Percentiles rank a stretch among this genome's conserved stretches.
Evolutionary conservation across 2,329 filamentous ascomycete genomes (phyloP).

Genomic region (Karstenula rhodostoma): DNA sequence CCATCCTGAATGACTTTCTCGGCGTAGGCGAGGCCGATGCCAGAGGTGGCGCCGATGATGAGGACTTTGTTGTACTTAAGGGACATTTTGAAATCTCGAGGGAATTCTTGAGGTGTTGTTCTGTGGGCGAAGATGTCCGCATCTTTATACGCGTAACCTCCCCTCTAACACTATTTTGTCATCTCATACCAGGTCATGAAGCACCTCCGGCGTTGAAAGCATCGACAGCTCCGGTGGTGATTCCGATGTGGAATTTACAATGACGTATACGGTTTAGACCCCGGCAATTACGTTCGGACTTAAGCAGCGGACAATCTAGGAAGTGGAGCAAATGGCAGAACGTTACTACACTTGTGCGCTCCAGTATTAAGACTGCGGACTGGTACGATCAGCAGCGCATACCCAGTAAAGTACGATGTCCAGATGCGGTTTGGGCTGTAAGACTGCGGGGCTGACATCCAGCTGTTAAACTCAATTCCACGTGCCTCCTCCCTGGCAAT

Average conservation of each 20-base stretch:
- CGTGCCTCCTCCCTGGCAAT: slow-evolving; percentile 7
- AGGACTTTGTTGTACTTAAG: slow-evolving; percentile 62
- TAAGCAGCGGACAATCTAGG: slow-evolving; percentile 2
- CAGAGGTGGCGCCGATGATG: slow-evolving; percentile 62
- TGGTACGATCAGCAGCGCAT: too few species aligned
- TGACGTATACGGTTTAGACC: slow-evolving; percentile 6
- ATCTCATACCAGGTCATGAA: too few species aligned
- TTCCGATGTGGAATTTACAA: slow-evolving; percentile 3
- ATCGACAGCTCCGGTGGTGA: slow-evolving; percentile 4
- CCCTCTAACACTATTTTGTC: background rate
- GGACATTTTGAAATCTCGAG: slow-evolving; percentile 45
- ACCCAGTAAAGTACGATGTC: background rate
- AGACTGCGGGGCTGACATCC: background rate
- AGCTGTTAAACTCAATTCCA: background rate
- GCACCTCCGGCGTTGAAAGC: slow-evolving; percentile 4
- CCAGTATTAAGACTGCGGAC: too few species aligned
- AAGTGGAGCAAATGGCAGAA: too few species aligned
- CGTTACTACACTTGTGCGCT: too few species aligned
- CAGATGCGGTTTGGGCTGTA: background rate
- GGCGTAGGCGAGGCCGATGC: slow-evolving; percentile 61
- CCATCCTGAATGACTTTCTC: slow-evolving; percentile 58
- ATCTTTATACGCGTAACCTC: background rate
- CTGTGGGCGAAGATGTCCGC: background rate
- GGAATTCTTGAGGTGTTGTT: background rate
- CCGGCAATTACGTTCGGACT: slow-evolving; percentile 7